Conservation (phyloP, 2,329 filamentous ascomycete species). For the Ramichloridium luteum region DNA sequence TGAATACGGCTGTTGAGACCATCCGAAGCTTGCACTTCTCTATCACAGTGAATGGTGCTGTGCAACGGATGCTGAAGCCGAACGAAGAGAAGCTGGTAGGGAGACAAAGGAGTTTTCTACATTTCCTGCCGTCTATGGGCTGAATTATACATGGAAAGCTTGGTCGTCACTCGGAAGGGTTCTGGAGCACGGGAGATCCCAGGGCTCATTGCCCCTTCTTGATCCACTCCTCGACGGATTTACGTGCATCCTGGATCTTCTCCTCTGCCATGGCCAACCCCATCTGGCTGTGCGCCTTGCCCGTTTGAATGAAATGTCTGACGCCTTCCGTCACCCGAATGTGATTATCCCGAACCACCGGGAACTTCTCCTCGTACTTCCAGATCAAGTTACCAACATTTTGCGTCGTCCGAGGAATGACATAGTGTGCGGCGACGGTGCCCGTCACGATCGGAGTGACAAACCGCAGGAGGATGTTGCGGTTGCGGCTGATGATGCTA, state of each 20-base stretch:
- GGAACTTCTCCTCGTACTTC: constrained; percentile 85
- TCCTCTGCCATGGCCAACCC: constrained; percentile 63
- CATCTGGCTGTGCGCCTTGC: constrained; percentile 60
- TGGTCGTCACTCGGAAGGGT: too few relatives aligned
- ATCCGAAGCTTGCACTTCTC: too few relatives aligned
- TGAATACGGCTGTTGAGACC: too few relatives aligned
- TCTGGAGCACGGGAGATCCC: too few relatives aligned
- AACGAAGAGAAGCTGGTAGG: too few relatives aligned
- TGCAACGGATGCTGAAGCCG: too few relatives aligned
- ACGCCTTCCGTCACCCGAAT: constrained; percentile 56
- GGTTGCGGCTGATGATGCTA: constrained; percentile 78
- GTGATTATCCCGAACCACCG: constrained; percentile 72
- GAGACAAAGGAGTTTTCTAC: too few relatives aligned
- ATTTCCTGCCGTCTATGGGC: too few relatives aligned
- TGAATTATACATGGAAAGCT: too few relatives aligned
- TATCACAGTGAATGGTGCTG: too few relatives aligned
- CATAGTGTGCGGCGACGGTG: constrained; percentile 67
- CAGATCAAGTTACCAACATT: constrained; percentile 80
- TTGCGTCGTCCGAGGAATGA: constrained; percentile 78
- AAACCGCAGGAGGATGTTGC: constrained; percentile 69
- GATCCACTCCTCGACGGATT: constrained; percentile 77
- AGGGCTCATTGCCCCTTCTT: constrained; percentile 57
- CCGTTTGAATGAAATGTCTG: constrained; percentile 57
- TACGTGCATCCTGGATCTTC: constrained; percentile 63
- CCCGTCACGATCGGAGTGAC: constrained; percentile 68